phyloP scores from a whole-genome alignment of 768 basidiomycete genomes.

The Exsudoporus frostii region DNA sequence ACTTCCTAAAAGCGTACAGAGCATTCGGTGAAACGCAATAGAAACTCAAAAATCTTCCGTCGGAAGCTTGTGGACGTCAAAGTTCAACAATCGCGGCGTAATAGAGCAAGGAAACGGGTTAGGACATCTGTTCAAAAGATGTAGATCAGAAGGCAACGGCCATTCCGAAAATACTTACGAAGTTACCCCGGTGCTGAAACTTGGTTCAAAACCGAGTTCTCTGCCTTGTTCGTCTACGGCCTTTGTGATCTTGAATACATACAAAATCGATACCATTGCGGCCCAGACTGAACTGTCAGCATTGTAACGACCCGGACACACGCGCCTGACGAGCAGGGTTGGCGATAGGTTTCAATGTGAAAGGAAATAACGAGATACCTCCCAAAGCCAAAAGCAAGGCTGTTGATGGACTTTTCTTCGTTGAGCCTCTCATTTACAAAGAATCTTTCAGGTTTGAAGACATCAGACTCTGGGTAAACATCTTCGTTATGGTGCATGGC shows the following conservation, averaged over 20 bases:
- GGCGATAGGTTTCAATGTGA: neutral
- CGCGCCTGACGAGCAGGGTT: constrained; percentile 12
- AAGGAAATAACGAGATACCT: constrained; percentile 7
- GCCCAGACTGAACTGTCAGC: constrained; percentile 33
- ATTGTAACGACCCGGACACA: constrained; percentile 33
- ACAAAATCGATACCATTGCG: constrained; percentile 26
- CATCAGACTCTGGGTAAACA: constrained; percentile 17
- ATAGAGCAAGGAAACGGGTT: constrained; percentile 13
- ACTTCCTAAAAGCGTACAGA: neutral
- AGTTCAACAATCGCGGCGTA: neutral
- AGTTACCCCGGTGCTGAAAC: constrained; percentile 14
- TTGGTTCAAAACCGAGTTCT: constrained; percentile 18
- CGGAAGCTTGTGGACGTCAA: constrained; percentile 2
- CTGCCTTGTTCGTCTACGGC: constrained; percentile 24
- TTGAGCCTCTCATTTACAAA: constrained; percentile 14
- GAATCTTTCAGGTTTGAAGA: constrained; percentile 34
- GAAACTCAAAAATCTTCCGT: neutral
- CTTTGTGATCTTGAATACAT: constrained; percentile 25
- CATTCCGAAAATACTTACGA: constrained; percentile 1
- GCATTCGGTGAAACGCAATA: neutral
- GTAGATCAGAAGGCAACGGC: neutral
- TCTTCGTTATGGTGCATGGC: constrained; percentile 11
- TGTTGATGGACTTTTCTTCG: neutral
- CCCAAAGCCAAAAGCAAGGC: constrained; percentile 22
- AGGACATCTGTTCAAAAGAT: constrained; percentile 6